A percentile compares a stretch with the other conserved stretches of the same genome.
Conservation (phyloP, 345 rosid genomes). For the Heritiera littoralis region DNA sequence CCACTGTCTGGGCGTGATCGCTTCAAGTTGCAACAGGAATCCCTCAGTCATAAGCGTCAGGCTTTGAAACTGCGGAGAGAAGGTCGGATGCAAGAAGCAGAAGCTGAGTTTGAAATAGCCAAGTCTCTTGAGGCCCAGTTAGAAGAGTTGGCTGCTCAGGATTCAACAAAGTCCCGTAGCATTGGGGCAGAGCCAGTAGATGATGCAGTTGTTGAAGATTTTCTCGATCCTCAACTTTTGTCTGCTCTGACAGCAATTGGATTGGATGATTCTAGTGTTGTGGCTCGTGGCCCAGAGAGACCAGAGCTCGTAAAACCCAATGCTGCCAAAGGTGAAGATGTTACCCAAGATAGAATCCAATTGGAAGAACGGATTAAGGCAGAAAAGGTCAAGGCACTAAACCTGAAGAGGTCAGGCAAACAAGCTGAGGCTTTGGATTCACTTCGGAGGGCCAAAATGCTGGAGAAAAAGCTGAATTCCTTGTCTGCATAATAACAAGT, state of each 20-base stretch:
- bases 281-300: slow-evolving; percentile 32
- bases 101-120: slow-evolving; percentile 86
- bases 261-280: slow-evolving; percentile 40
- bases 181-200: slow-evolving; percentile 31
- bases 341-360: slow-evolving; percentile 52
- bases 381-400: slow-evolving; percentile 76
- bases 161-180: slow-evolving; percentile 37
- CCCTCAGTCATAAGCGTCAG: slow-evolving; percentile 79
- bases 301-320: slow-evolving; percentile 32
- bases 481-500: slow-evolving; percentile 29
- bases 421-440: slow-evolving; percentile 92
- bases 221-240: slow-evolving; percentile 91
- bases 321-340: slow-evolving; percentile 35
- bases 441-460: slow-evolving; percentile 69
- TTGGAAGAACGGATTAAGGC: slow-evolving; percentile 78
- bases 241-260: slow-evolving; percentile 82
- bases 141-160: slow-evolving; percentile 56
- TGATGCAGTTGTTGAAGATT: slow-evolving; percentile 68
- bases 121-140: slow-evolving; percentile 84
- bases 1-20: slow-evolving; percentile 79
- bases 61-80: slow-evolving; percentile 87
- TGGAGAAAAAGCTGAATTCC: slow-evolving; percentile 68
- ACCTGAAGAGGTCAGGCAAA: slow-evolving; percentile 76
- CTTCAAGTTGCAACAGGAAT: slow-evolving; percentile 84
- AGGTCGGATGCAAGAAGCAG: slow-evolving; percentile 82